phyloP scores from a whole-genome alignment of 2,329 filamentous ascomycete species.

The Cordyceps cateniannulata region DNA sequence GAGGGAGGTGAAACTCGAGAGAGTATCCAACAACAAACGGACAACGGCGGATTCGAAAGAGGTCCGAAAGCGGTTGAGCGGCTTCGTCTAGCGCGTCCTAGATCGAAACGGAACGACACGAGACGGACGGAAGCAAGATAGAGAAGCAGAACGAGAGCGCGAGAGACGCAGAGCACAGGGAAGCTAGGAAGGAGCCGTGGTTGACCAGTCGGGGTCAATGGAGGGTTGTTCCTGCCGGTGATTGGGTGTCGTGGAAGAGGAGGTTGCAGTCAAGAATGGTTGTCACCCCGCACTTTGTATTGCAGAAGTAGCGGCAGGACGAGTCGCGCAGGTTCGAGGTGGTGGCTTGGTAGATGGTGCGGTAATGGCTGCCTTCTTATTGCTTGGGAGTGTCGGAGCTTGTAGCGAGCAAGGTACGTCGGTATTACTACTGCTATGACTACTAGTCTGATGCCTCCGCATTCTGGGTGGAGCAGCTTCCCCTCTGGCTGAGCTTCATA shows the following conservation, averaged over 20 bases:
- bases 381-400: not conserved
- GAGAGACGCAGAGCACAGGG: not conserved
- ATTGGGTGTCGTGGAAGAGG: slow-evolving; percentile 8
- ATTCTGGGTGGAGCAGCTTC: slow-evolving; percentile 10
- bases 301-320: slow-evolving; percentile 7
- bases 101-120: not conserved
- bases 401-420: slow-evolving; percentile 4
- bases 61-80: not conserved
- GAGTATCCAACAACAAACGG: slow-evolving; percentile 5
- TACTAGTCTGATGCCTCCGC: slow-evolving; percentile 12
- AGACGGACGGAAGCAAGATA: not conserved
- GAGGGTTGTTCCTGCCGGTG: slow-evolving; percentile 9
- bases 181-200: slow-evolving; percentile 8
- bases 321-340: slow-evolving; percentile 12
- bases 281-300: slow-evolving; percentile 14
- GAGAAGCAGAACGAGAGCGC: slow-evolving; percentile 3
- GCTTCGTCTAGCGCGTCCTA: slow-evolving; percentile 5
- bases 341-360: slow-evolving; percentile 8
- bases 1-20: not conserved
- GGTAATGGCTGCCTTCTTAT: slow-evolving; percentile 12
- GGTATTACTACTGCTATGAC: slow-evolving; percentile 10
- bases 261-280: slow-evolving; percentile 12
- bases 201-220: not conserved
- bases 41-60: not conserved
- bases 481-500: not conserved